phyloP scores from a whole-genome alignment of 768 basidiomycete genomes.

The Tylopilus rubrobrunneus region DNA sequence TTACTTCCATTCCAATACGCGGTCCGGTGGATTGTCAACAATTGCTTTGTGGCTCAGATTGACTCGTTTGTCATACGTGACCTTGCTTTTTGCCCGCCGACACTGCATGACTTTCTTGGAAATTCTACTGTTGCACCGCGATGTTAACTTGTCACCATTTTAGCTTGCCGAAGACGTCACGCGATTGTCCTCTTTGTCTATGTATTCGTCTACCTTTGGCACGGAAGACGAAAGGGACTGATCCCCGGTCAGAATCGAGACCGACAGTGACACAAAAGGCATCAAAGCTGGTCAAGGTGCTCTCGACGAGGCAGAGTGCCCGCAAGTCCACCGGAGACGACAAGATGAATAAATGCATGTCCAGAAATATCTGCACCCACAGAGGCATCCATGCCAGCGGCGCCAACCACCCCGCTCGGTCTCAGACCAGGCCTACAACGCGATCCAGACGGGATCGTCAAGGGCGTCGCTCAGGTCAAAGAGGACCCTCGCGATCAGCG shows the following conservation, averaged over 20 bases:
- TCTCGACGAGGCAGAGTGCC: slow-evolving; percentile 36
- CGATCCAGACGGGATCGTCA: slow-evolving; percentile 48
- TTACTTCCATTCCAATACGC: neutral
- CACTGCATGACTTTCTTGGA: slow-evolving; percentile 8
- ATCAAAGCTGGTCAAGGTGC: slow-evolving; percentile 30
- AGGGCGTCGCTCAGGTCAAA: slow-evolving; percentile 32
- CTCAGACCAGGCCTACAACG: slow-evolving; percentile 34
- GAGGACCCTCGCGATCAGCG: slow-evolving; percentile 64
- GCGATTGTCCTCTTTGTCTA: slow-evolving; percentile 34
- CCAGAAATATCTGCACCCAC: slow-evolving; percentile 75
- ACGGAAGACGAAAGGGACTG: slow-evolving; percentile 16
- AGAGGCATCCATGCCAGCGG: slow-evolving; percentile 48
- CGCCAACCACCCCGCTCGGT: slow-evolving; percentile 53
- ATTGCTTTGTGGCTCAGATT: slow-evolving; percentile 2
- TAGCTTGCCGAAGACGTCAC: slow-evolving; percentile 26
- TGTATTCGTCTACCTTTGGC: slow-evolving; percentile 45
- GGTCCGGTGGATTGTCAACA: neutral
- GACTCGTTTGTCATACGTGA: neutral
- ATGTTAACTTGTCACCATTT: slow-evolving; percentile 16
- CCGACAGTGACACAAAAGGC: slow-evolving; percentile 28
- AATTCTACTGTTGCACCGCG: neutral
- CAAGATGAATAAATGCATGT: slow-evolving; percentile 96
- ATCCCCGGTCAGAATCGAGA: slow-evolving; percentile 34
- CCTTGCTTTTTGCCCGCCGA: slow-evolving; percentile 2
- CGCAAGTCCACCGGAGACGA: slow-evolving; percentile 61